Evolutionary conservation across 108 stramenopile genomes (phyloP).

Genomic region (Pseudonitzschia multistriata): DNA sequence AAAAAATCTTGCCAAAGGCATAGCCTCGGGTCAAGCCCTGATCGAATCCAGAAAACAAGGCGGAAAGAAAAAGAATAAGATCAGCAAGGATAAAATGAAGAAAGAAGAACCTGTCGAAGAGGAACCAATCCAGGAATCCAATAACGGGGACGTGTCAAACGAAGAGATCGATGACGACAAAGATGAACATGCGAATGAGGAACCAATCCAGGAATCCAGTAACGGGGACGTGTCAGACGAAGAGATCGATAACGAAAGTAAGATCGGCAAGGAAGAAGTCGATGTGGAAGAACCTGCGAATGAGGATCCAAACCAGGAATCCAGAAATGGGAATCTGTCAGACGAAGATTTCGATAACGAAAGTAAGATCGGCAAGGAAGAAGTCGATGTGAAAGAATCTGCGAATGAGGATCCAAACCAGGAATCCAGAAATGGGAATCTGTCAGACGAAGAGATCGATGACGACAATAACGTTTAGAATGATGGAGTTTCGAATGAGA

Average conservation of each 20-base stretch:
- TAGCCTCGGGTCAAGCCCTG: not conserved
- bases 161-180: not conserved
- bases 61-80: not conserved
- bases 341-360: not conserved
- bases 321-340: not conserved
- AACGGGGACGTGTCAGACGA: not conserved
- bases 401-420: not conserved
- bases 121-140: no score
- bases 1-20: not conserved
- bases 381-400: not conserved
- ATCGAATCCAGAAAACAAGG: conserved; percentile 2
- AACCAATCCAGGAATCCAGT: no score
- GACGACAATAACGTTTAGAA: not conserved
- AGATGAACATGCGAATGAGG: not conserved
- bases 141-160: not conserved
- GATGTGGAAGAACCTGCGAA: not conserved
- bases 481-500: not conserved
- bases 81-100: not conserved
- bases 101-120: not conserved
- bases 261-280: not conserved
- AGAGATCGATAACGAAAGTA: not conserved
- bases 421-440: not conserved
- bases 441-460: not conserved
- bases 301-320: not conserved
- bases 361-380: not conserved